Base-by-base conservation (phyloP, 2,329 filamentous ascomycete species). In the Paracorniculantispora psalliotae region DNA sequence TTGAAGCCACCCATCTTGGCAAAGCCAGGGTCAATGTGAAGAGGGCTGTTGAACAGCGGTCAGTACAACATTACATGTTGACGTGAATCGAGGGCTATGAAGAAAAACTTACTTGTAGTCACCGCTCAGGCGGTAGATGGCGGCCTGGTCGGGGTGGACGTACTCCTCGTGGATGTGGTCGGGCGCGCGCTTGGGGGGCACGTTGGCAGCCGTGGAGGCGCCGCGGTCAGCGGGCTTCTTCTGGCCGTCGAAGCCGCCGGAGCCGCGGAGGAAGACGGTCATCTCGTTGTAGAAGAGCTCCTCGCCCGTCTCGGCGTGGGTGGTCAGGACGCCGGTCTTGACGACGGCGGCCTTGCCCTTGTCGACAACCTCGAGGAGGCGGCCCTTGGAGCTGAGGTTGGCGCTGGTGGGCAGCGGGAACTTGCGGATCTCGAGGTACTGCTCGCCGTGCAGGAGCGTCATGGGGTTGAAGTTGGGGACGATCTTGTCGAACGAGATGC, bases 391-490 rank as follows among this genome's bases (percentile, higher is more conserved):
- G 67, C 90, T 74, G 52, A 96, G 87, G 59, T 85, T 87, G 53
- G 84, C 92, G 58, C 87, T 83, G 33, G 92, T 97, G 37, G 93
- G 93, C 67, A 97, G 89, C 43, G 94, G 94, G 79, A 87, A 96
- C 75, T 93, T 91, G 71, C 88, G 86, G 69, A 99, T 84, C 77
- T 99, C 94, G 64, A 99, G 90, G 78, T 92, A 99, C 76, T 99
- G 94, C 81, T 99, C 94, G 71, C 94, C 94, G 78, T 99, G 94
- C 25, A 99, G 88, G 53, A 99, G 86, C 92, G 97, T 97, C 91
- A 96, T 97, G 62, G 92, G 93, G 39, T 86, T 91, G 81, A 97
- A 99, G 81, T 97, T 96, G 73, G 92, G 92, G 28, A 97, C 89
- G 62, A 99, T 83, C 59, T 92, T 85, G 69, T 86, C 84, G 68